Percentiles rank a stretch among this genome's conserved stretches.
Conservation (phyloP, 805 yeast species). For the Sungouiella blattae region DNA sequence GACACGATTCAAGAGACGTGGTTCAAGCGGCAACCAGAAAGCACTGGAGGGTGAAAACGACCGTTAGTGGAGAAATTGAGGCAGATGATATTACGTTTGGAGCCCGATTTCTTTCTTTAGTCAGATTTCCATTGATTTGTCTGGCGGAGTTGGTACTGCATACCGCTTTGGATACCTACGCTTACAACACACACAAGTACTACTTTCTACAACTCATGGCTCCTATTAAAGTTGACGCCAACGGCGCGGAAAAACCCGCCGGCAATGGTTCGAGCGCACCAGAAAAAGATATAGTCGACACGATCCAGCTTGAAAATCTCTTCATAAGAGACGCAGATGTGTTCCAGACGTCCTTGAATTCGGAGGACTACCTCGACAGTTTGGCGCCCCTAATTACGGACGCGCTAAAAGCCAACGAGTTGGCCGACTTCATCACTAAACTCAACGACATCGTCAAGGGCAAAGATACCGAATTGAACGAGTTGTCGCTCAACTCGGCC, state of each 20-base stretch:
- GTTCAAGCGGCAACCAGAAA: too few species aligned
- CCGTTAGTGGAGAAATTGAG: too few species aligned
- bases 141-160: too few species aligned
- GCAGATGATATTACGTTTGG: too few species aligned
- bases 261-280: conserved; percentile 2
- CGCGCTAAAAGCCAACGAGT: conserved; percentile 51
- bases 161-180: too few species aligned
- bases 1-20: too few species aligned
- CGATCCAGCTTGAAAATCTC: conserved; percentile 34
- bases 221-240: conserved; percentile 4
- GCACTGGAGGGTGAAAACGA: too few species aligned
- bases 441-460: conserved; percentile 55
- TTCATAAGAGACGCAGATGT: conserved; percentile 40
- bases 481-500: conserved; percentile 59
- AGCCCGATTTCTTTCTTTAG: too few species aligned
- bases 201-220: too few species aligned
- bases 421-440: conserved; percentile 53
- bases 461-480: conserved; percentile 62
- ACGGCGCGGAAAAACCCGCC: conserved; percentile 2
- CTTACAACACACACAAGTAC: too few species aligned
- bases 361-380: conserved; percentile 75
- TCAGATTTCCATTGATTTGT: too few species aligned
- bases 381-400: conserved; percentile 71
- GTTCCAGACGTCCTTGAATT: conserved; percentile 44
- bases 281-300: conserved; percentile 13